A percentile compares a stretch with the other conserved stretches of the same genome.
Conservation (phyloP, 106 monocot genomes). For the Agapanthus africanus region DNA sequence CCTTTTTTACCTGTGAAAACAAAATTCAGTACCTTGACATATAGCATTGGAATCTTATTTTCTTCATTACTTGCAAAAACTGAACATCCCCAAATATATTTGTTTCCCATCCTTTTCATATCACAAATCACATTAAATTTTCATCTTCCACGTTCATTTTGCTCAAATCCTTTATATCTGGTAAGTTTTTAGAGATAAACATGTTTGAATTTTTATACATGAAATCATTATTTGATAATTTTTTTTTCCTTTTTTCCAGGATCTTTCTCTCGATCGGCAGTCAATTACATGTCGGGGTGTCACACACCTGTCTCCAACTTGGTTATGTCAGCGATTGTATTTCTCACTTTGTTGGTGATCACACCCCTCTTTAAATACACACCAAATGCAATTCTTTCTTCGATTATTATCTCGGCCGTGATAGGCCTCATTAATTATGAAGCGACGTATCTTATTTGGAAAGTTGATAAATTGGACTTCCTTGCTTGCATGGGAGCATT, state of each 20-base stretch:
- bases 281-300: slow-evolving; percentile 90
- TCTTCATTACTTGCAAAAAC: neutral
- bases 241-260: slow-evolving; percentile 32
- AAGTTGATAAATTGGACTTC: slow-evolving; percentile 83
- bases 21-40: too few species aligned
- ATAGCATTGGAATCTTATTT: neutral
- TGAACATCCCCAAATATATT: neutral
- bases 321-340: slow-evolving; percentile 66
- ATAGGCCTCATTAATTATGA: slow-evolving; percentile 59
- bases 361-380: slow-evolving; percentile 89
- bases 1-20: too few species aligned
- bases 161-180: neutral
- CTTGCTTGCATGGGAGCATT: slow-evolving; percentile 88
- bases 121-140: neutral
- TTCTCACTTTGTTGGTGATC: slow-evolving; percentile 62
- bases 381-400: slow-evolving; percentile 69
- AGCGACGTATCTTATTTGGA: slow-evolving; percentile 72
- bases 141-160: neutral
- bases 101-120: too few species aligned
- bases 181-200: neutral
- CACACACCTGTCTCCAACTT: slow-evolving; percentile 71
- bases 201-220: neutral
- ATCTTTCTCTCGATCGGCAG: slow-evolving; percentile 87
- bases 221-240: neutral
- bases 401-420: slow-evolving; percentile 84